phyloP scores from a whole-genome alignment of 2,329 filamentous ascomycete genomes.

The Trichoderma asperellum region DNA sequence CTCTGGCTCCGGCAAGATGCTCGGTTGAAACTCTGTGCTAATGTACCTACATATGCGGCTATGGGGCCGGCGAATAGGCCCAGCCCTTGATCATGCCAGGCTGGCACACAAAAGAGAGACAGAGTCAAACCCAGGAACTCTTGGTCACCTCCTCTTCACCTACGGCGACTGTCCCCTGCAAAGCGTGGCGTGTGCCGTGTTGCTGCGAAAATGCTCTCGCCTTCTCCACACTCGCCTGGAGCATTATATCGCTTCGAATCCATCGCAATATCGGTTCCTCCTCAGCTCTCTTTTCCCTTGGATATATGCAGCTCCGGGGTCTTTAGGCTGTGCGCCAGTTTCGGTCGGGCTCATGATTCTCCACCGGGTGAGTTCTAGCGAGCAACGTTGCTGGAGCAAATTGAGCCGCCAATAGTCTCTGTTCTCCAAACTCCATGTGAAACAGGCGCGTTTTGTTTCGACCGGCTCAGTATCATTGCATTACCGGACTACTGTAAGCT shows the following conservation, averaged over 20 bases:
- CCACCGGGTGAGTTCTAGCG: constrained; percentile 10
- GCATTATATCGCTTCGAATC: constrained; percentile 9
- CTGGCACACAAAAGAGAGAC: not conserved
- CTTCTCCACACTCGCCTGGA: not conserved
- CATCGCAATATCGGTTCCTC: constrained; percentile 13
- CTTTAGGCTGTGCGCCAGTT: constrained; percentile 22
- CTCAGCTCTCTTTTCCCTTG: constrained; percentile 10
- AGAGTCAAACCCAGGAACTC: not conserved
- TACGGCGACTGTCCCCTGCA: not conserved
- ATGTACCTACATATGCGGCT: constrained; percentile 4
- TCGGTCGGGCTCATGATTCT: constrained; percentile 20
- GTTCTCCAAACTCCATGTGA: not conserved
- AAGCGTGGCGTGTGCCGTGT: not conserved
- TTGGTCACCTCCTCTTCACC: not conserved
- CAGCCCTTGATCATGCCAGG: not conserved
- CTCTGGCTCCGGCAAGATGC: not conserved
- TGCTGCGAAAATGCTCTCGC: not conserved
- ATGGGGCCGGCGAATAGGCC: not conserved
- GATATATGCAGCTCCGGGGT: not conserved
- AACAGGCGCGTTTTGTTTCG: not conserved
- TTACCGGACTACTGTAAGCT: not conserved
- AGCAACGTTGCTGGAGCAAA: constrained; percentile 16
- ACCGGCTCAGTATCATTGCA: not conserved
- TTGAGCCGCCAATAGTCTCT: constrained; percentile 2
- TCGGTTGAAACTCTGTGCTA: constrained; percentile 14